Evolutionary conservation across 2,329 filamentous ascomycete genomes (phyloP), one percentile per base, ranked within the genome.

Genomic region (Claviceps quebecensis): DNA sequence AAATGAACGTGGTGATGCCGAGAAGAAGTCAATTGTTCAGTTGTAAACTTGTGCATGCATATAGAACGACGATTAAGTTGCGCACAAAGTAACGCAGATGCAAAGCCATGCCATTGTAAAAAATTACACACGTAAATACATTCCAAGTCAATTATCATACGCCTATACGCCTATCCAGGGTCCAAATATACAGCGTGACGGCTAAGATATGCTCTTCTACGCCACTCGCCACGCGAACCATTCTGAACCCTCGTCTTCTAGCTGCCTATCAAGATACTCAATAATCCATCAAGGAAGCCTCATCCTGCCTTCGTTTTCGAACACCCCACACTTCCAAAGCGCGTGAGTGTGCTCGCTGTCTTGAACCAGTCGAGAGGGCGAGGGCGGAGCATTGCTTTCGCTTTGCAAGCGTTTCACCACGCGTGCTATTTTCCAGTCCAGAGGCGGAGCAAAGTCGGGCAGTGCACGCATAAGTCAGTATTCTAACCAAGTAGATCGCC

Each of bases 401-500:
- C 13, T 26, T 26, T 13, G 7, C 13, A 44, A 14, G 22, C 7
- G 4, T n/a, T 16, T 47, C 45, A 8, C 9, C 40, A 16, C 22
- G 14, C 4, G 9, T 5, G 38, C 40, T 26, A 14, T 37, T 7
- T 49, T 36, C 39, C 29, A 34, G 29, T 34, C 13, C 22, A 44
- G 26, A 6, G 14, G 16, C 13, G 47, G 6, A 40, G 40, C 22
- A 11, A 34, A n/a, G 4, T 8, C 17, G 23, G n/a, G 11, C 8
- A 45, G 36, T 8, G 11, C 19, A n/a, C 2, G 2, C 29, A 11
- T 34, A 34, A 34, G 29, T 34, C 9, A 13, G 19, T 48, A 26
- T 14, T 50, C 65, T 64, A 71, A 29, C 73, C 73, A 41, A 77
- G 69, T 53, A 77, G 60, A 61, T 77, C 74, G 52, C 72, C 71